Percentiles rank a stretch among this genome's conserved stretches.
These are phyloP conservation scores for Apocynum venetum DNA, from an alignment of 257 asterid species.

Conservation along the genomic window DNA sequence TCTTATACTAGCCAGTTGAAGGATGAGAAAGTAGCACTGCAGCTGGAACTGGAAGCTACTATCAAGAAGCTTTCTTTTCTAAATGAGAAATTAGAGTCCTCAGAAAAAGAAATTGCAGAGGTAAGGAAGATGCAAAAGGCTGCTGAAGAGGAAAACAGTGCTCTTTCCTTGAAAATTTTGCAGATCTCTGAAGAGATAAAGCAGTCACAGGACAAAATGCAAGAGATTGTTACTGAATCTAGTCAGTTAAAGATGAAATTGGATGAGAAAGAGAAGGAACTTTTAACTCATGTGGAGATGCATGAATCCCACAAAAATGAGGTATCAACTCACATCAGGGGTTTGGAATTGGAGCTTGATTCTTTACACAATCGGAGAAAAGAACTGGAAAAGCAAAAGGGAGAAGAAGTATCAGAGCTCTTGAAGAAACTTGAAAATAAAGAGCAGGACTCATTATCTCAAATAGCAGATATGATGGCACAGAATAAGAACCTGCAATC, in stretches of 20 bases:
- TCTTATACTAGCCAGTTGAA: constrained; percentile 27
- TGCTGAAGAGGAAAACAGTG: constrained; percentile 34
- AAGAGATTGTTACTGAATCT: constrained; percentile 40
- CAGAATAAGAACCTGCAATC: constrained; percentile 39
- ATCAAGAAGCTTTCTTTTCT: constrained; percentile 34
- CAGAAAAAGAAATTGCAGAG: constrained; percentile 43
- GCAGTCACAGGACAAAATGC: constrained; percentile 37
- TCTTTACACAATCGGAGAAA: constrained; percentile 45
- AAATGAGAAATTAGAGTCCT: constrained; percentile 36
- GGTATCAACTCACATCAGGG: constrained; percentile 47
- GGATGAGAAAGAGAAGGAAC: constrained; percentile 58
- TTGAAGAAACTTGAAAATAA: constrained; percentile 51
- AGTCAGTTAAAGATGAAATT: constrained; percentile 35
- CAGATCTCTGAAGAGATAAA: constrained; percentile 35
- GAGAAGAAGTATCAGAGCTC: constrained; percentile 52
- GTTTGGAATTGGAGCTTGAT: constrained; percentile 64
- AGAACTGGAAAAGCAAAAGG: constrained; percentile 63
- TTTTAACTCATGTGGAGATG: constrained; percentile 53
- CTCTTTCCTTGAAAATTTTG: constrained; percentile 33
- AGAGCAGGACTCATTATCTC: constrained; percentile 46
- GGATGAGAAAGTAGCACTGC: constrained; percentile 42
- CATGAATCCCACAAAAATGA: constrained; percentile 72
- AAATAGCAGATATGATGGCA: constrained; percentile 43
- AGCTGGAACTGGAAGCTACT: constrained; percentile 39
- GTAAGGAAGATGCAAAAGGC: constrained; percentile 32